Percentiles rank a stretch among this genome's conserved stretches.
Evolutionary conservation across 2,329 filamentous ascomycete species (phyloP).

Genomic region (Colletotrichum lini): DNA sequence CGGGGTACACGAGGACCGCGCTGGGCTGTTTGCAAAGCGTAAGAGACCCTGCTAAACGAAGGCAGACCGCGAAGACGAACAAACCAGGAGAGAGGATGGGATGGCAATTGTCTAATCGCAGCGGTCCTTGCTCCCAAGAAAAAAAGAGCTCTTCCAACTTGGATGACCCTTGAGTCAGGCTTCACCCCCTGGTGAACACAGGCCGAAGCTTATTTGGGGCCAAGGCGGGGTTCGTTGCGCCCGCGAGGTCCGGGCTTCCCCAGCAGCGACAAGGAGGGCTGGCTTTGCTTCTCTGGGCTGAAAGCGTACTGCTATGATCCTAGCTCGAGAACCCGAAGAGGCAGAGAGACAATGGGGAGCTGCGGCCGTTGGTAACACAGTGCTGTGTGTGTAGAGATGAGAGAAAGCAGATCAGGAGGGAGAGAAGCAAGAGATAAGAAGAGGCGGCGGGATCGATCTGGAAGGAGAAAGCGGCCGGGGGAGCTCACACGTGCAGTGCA

Average conservation of each 20-base stretch:
- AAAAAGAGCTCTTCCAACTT: neutral
- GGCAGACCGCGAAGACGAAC: no score
- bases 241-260: neutral
- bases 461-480: no score
- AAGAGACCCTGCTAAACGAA: neutral
- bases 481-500: no score
- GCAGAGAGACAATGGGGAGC: neutral
- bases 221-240: slow-evolving; percentile 22
- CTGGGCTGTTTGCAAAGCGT: neutral
- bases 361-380: neutral
- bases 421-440: neutral
- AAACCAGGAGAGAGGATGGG: neutral
- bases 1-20: no score
- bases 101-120: no score
- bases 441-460: no score
- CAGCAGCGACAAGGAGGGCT: neutral
- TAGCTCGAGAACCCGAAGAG: neutral
- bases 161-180: slow-evolving; percentile 3
- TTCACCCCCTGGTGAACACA: neutral
- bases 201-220: slow-evolving; percentile 5
- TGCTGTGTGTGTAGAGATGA: neutral
- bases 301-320: neutral
- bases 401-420: neutral
- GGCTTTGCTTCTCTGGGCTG: neutral
- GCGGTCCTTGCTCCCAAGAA: no score